Evolutionary conservation across 306 rosid genomes (phyloP).

Genomic region (Lathyrus oleraceus): DNA sequence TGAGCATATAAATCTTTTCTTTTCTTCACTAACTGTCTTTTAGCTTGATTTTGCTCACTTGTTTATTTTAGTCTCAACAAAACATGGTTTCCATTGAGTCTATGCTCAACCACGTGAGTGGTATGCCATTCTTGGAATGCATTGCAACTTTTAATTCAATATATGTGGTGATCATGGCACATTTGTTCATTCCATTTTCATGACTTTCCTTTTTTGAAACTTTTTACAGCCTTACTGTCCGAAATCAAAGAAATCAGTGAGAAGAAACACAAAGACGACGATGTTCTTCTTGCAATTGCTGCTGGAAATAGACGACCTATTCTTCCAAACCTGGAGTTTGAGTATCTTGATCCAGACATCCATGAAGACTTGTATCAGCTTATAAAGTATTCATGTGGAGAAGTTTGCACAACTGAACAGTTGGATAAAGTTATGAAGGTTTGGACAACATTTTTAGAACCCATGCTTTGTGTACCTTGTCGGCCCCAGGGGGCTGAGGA

Average conservation of each 20-base stretch:
- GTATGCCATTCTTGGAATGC: conserved; percentile 13
- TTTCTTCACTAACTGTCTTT: conserved; percentile 3
- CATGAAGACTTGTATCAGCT: conserved; percentile 97
- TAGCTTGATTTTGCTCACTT: conserved; percentile 21
- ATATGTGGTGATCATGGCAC: conserved; percentile 23
- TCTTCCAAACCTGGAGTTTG: conserved; percentile 87
- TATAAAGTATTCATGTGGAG: conserved; percentile 90
- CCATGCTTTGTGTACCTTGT: conserved; percentile 84
- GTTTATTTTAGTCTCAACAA: conserved; percentile 12
- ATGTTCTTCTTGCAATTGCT: conserved; percentile 92
- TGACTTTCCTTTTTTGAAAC: conserved; percentile 32
- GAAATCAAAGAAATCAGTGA: conserved; percentile 98
- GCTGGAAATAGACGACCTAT: conserved; percentile 93
- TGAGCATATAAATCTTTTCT: background rate
- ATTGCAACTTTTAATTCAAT: conserved; percentile 15
- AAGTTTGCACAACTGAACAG: conserved; percentile 89
- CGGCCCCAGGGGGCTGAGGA: conserved; percentile 89
- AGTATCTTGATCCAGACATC: conserved; percentile 77
- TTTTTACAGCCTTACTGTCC: conserved; percentile 72
- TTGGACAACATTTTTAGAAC: conserved; percentile 95
- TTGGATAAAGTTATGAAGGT: conserved; percentile 94
- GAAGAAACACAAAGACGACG: conserved; percentile 94
- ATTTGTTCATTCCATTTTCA: conserved; percentile 14
- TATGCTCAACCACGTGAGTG: conserved; percentile 15
- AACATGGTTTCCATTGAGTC: conserved; percentile 1